phyloP scores from a whole-genome alignment of 1,139 yeast genomes.

The Pichia sp. region DNA sequence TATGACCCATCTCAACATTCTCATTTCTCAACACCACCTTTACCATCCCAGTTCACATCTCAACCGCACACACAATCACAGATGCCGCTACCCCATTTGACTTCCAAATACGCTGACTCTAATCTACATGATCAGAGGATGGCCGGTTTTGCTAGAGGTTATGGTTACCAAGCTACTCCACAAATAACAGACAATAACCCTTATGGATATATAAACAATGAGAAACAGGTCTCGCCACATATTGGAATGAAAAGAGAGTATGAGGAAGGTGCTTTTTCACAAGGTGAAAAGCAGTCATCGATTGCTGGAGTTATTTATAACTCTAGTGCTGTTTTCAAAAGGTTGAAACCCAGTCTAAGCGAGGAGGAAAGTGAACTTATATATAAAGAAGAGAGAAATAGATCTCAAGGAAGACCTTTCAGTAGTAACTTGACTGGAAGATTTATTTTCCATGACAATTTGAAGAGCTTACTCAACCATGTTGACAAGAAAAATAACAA shows the following conservation, averaged over 20 bases:
- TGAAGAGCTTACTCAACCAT: slow-evolving; percentile 25
- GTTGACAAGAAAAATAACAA: slow-evolving; percentile 24
- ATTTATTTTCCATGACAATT: slow-evolving; percentile 29
- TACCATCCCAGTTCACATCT: not conserved
- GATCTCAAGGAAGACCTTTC: slow-evolving; percentile 40
- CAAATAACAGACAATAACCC: not conserved
- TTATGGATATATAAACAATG: not conserved
- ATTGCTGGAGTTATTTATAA: slow-evolving; percentile 28
- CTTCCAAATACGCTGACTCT: not conserved
- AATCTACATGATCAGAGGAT: not conserved
- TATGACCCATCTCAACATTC: not conserved
- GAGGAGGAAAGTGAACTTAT: slow-evolving; percentile 16
- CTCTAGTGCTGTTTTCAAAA: slow-evolving; percentile 27
- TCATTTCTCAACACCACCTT: not conserved
- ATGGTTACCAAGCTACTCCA: slow-evolving; percentile 1
- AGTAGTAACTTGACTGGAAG: slow-evolving; percentile 34
- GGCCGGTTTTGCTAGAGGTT: not conserved
- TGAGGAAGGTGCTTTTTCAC: not conserved
- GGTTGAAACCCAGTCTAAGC: slow-evolving; percentile 21
- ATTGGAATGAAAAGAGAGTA: slow-evolving; percentile 1
- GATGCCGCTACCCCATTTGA: not conserved
- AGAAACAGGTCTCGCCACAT: not conserved
- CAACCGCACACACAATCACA: not conserved
- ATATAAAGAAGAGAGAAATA: slow-evolving; percentile 8
- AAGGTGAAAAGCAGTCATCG: slow-evolving; percentile 16